Evolutionary conservation across 2,329 filamentous ascomycete species (phyloP), one percentile per base, ranked within the genome.

Genomic region (Colletotrichum noveboracense): DNA sequence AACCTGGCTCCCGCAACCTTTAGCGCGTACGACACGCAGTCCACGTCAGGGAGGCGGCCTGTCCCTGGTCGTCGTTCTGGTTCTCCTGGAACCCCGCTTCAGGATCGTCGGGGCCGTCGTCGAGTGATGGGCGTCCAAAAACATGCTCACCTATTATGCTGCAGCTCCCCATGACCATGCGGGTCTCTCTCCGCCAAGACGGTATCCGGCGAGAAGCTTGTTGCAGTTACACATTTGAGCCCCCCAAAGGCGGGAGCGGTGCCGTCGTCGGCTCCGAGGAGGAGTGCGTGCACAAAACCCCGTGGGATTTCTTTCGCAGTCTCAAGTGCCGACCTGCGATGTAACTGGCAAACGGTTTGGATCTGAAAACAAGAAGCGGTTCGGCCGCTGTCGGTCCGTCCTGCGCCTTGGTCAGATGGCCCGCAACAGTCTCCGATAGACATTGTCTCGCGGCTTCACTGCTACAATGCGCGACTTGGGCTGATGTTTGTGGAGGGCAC

Each of bases 121-220:
- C 52, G 36, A 61, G 18, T 18, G 21, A 30, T 10, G 61, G 56
- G 52, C n/a, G 21, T 64, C 34, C 30, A 18, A 36, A 64, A 64
- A n/a, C 21, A 18, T 43, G 28, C 28, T 30, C 48, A 60, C 16
- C 13, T n/a, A 24, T 64, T 58, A 70, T 56, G 58, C 67, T 30
- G 26, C 12, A 32, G 28, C 32, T 48, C 38, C 36, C 55, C 60
- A 55, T 66, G 21, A 34, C 68, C 61, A 66, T 71, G 67, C 52
- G 7, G 32, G 24, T 14, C 7, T 36, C 26, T 43, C 30, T 21
- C 14, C 24, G 68, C 68, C 72, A 71, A 75, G 72, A 71, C 61
- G 68, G 68, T 56, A 66, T 61, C 68, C 72, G 68, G 68, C 61
- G n/a, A 56, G 69, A 62, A 75, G 61, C 52, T 62, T 43, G 30